Base-by-base conservation (phyloP, 257 asterid genomes). In the Fraxinus pennsylvanica region DNA sequence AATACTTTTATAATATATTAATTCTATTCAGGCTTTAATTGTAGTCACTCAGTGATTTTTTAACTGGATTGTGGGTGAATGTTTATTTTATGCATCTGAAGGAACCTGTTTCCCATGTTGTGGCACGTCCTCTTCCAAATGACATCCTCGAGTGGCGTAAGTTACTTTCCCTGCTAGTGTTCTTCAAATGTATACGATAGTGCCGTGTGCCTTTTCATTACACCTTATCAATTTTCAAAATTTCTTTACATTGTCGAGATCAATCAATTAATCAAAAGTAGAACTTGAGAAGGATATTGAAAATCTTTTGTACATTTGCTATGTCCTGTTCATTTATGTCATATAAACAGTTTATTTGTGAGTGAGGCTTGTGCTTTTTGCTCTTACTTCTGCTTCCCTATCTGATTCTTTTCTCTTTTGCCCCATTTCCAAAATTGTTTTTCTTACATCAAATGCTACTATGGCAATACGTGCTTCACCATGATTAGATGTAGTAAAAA, bases 111-210 rank as follows among this genome's bases (percentile, higher is more conserved):
- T 91, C 99, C 47, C 91, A 92, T 85, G 93, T 96, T 84, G 94
- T 91, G 79, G 98, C 98, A 78, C 96, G 97, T 35, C 99, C 99
- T 86, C 84, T 85, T 73, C 97, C 95, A 65, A 96, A 90, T 71
- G 92, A 96, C 91, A 96, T 96, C 81, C 98, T 96, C 74, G 99
- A 93, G 83, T 96, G 99, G 98, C 97, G 98, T 94, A 90, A 89
- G 99, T 88, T 84, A 67, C 81, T 22, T 61, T 63, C 69, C 25
- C 69, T 63, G 0, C 1, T 63, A 4, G 43, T n/a, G n/a, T 35
- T 45, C 17, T 74, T 19, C 66, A 66, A 73, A 50, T 67, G 72
- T 13, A 32, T 22, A 74, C 54, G 75, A 78, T 73, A 67, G 32
- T 66, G 52, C 14, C 30, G 21, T 41, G 36, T 50, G 35, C 32